These are phyloP conservation scores for Polychaeton citri DNA, from an alignment of 2,329 filamentous ascomycete species.

Conservation along the genomic window DNA sequence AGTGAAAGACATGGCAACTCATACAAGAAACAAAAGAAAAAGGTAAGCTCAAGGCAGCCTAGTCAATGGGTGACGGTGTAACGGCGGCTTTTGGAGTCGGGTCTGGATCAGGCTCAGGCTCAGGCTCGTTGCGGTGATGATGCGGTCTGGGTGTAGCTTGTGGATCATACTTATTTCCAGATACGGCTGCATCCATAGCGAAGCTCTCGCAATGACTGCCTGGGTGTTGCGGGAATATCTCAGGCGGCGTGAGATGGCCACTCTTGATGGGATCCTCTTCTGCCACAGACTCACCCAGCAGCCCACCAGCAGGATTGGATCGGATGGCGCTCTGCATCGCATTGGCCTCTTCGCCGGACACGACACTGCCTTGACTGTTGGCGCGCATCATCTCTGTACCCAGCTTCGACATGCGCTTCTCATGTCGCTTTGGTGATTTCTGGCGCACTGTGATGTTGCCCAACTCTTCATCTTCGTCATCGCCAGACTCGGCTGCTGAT, in stretches of 20 bases:
- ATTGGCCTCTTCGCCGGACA: slow-evolving; percentile 22
- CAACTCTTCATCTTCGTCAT: slow-evolving; percentile 88
- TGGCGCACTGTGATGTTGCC: slow-evolving; percentile 38
- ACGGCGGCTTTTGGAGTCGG: slow-evolving; percentile 2
- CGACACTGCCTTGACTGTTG: slow-evolving; percentile 74
- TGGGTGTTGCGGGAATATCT: slow-evolving; percentile 34
- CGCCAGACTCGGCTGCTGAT: slow-evolving; percentile 65
- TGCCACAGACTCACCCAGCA: slow-evolving; percentile 12
- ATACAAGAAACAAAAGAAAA: slow-evolving; percentile 5
- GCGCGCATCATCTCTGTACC: slow-evolving; percentile 97
- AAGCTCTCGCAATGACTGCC: slow-evolving; percentile 26
- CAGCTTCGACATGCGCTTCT: slow-evolving; percentile 55
- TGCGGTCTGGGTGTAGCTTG: background rate
- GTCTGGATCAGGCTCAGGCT: background rate
- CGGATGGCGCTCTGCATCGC: slow-evolving; percentile 3
- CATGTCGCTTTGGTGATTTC: slow-evolving; percentile 19
- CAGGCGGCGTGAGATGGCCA: slow-evolving; percentile 35
- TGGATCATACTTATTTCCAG: background rate
- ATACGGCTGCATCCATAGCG: background rate
- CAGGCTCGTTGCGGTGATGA: background rate
- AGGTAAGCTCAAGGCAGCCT: slow-evolving; percentile 1
- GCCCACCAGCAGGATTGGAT: slow-evolving; percentile 26
- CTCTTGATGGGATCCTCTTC: slow-evolving; percentile 17
- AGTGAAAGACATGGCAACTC: slow-evolving; percentile 2
- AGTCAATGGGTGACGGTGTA: background rate